Base-by-base conservation (phyloP, 805 yeast genomes). In the Suhomyces prunicola region DNA sequence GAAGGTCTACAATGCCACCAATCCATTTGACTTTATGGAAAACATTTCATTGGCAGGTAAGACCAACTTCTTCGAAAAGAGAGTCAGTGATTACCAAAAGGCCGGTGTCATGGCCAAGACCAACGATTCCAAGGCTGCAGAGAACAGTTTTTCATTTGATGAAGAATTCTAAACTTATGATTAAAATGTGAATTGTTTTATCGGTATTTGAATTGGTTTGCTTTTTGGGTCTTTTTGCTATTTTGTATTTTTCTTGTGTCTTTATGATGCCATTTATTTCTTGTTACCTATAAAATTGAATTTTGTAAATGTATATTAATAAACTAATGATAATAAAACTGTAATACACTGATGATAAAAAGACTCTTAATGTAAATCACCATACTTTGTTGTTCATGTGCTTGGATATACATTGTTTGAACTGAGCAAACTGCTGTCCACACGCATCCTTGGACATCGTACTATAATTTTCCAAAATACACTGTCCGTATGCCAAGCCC, bases 1-100 rank as follows among this genome's bases (percentile, higher is more conserved):
- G 76, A 92, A 92, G 79, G 81, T 81, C 60, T 93, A 83, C 84
- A 89, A 90, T 65, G 93, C 81, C 55, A 79, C 89, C 58, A 93
- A 93, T 73, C 99, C 99, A 72, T 93, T 93, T 71, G 99, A 93
- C 74, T 93, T 93, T 71, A 93, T 93, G 99, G 99, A 93, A 80
- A 93, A 94, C 80, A 93, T 93, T 67, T 93, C 98, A 7, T 84
- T 93, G 64, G 96, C 97, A 54, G 99, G 99, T 76, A 93, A 93
- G 84, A 93, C 99, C 65, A 93, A 94, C 81, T 93, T 93, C 85
- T 93, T 93, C 70, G 99, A 93, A 82, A 93, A 93, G 85, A 88
- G 99, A 78, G 99, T 93, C 54, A 88, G 96, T 54, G 99, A 93
- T 76, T 93, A 93, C 78, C 99, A 93, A 79, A 94, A 93, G 80